A percentile compares a stretch with the other conserved stretches of the same genome.
These are phyloP conservation scores for Linum lewisii DNA, from an alignment of 345 rosid species.

Conservation along the genomic window DNA sequence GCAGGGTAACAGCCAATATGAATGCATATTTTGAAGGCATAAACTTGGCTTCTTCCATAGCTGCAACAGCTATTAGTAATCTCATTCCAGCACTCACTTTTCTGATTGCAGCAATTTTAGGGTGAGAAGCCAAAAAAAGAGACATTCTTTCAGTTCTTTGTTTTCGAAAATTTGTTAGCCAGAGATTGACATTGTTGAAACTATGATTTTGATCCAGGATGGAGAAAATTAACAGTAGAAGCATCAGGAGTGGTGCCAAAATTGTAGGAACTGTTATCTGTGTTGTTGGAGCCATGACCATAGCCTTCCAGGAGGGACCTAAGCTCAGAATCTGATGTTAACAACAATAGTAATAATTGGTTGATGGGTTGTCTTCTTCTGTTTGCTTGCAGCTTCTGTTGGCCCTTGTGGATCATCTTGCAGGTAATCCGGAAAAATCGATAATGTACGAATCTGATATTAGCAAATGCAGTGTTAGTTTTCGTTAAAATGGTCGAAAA, in stretches of 20 bases:
- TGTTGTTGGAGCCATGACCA: constrained; percentile 51
- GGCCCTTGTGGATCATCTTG: constrained; percentile 53
- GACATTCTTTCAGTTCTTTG: not conserved
- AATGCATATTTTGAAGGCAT: constrained; percentile 29
- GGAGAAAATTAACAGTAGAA: constrained; percentile 27
- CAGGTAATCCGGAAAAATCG: too few species aligned
- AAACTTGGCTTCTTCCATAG: constrained; percentile 32
- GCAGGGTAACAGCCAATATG: constrained; percentile 34
- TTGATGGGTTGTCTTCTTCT: constrained; percentile 43
- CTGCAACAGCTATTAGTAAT: constrained; percentile 33
- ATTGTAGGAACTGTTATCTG: constrained; percentile 26
- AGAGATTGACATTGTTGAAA: constrained; percentile 3
- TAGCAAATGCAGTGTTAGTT: too few species aligned
- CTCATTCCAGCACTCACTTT: constrained; percentile 38
- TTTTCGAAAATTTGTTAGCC: too few species aligned
- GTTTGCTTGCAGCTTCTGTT: constrained; percentile 35
- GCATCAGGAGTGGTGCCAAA: constrained; percentile 26
- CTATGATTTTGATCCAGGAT: constrained; percentile 9
- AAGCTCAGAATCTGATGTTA: constrained; percentile 18
- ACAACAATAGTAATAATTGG: too few species aligned
- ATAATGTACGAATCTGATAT: too few species aligned
- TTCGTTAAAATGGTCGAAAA: too few species aligned
- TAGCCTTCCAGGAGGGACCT: constrained; percentile 52
- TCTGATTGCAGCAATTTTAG: constrained; percentile 20
- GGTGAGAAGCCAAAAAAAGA: constrained; percentile 18